phyloP scores from a whole-genome alignment of 768 basidiomycete species.

The Trametes punicea region DNA sequence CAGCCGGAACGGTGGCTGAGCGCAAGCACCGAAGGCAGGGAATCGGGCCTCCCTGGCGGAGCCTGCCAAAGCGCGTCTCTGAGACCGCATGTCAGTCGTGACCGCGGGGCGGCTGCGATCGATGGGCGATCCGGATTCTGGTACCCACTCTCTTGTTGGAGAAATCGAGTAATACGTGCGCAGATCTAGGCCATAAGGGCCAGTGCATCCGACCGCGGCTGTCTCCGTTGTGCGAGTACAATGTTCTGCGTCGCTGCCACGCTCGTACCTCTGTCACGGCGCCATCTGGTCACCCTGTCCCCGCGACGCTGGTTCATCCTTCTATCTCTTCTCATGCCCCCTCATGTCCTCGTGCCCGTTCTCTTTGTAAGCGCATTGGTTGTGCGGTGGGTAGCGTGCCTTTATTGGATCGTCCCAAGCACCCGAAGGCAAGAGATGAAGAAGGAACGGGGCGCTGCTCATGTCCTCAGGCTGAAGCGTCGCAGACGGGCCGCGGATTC shows the following conservation, averaged over 20 bases:
- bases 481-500: neutral
- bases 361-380: neutral
- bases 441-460: neutral
- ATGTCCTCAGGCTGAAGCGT: neutral
- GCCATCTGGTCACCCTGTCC: neutral
- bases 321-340: neutral
- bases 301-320: neutral
- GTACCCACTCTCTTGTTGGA: neutral
- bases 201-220: neutral
- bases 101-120: constrained; percentile 14
- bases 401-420: neutral
- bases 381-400: neutral
- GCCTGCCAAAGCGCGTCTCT: neutral
- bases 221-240: neutral
- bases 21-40: constrained; percentile 1
- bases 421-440: neutral
- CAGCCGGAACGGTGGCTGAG: constrained; percentile 1
- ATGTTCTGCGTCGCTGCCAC: neutral
- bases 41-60: neutral
- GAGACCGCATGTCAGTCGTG: neutral
- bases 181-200: neutral
- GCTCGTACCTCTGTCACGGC: neutral
- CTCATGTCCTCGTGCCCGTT: neutral
- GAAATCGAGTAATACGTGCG: neutral
- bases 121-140: constrained; percentile 13